phyloP scores from a whole-genome alignment of 2,329 filamentous ascomycete species.

The Berkeleyomyces basicola region DNA sequence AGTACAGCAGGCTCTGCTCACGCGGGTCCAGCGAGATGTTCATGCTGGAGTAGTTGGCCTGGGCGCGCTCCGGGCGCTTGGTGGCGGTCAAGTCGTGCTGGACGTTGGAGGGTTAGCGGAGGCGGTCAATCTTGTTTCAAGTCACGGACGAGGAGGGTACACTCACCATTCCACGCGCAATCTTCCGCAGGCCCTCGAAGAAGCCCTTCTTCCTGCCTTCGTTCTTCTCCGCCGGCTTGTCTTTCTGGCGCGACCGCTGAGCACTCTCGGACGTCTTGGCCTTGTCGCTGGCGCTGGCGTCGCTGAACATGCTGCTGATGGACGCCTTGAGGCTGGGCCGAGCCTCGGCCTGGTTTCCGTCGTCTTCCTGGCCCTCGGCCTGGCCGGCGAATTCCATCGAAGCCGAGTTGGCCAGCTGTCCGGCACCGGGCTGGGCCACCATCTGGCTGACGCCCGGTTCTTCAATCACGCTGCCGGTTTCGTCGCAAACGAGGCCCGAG shows the following conservation, averaged over 20 bases:
- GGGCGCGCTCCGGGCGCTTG: not conserved
- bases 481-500: too few species aligned
- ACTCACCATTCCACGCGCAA: constrained; percentile 37
- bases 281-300: not conserved
- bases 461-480: not conserved
- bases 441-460: not conserved
- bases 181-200: constrained; percentile 32
- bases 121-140: not conserved
- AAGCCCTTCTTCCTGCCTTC: constrained; percentile 26
- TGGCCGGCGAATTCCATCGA: not conserved
- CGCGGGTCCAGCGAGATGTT: constrained; percentile 36
- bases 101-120: not conserved
- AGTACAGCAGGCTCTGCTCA: constrained; percentile 42
- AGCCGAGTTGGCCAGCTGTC: not conserved
- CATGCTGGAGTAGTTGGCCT: constrained; percentile 19
- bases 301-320: not conserved
- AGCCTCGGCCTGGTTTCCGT: not conserved
- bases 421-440: not conserved
- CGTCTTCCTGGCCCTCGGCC: not conserved
- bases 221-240: not conserved
- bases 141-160: not conserved
- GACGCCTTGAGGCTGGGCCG: not conserved
- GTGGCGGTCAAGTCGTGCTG: not conserved
- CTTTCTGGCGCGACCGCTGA: not conserved
- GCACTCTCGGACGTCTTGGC: not conserved